phyloP scores from a whole-genome alignment of 2,329 filamentous ascomycete genomes.

The Karstenula rhodostoma region DNA sequence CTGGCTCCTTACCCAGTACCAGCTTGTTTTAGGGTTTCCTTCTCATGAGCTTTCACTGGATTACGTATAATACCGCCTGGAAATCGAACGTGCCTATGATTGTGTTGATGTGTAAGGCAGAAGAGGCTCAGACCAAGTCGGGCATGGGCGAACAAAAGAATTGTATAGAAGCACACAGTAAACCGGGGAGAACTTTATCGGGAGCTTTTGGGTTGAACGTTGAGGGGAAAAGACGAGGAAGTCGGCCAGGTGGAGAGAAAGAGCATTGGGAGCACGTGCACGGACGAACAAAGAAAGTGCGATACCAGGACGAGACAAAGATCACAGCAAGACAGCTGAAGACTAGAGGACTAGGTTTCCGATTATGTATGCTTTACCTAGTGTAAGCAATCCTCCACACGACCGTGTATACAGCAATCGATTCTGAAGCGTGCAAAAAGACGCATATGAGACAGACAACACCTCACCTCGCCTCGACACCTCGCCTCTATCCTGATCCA shows the following conservation, averaged over 20 bases:
- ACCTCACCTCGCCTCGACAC: background rate
- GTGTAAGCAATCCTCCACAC: background rate
- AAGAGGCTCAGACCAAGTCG: too few relatives aligned
- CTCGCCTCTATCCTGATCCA: background rate
- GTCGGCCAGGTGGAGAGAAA: background rate
- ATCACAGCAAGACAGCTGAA: background rate
- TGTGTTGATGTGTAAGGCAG: too few relatives aligned
- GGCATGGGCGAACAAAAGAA: too few relatives aligned
- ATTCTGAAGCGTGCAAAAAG: constrained; percentile 1
- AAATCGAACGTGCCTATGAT: too few relatives aligned
- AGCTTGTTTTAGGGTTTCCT: background rate
- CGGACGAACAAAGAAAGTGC: background rate
- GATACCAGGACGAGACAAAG: background rate
- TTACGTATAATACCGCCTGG: background rate
- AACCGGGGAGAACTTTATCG: too few relatives aligned
- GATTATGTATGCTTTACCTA: constrained; percentile 5
- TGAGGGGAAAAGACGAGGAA: too few relatives aligned
- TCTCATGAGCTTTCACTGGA: background rate
- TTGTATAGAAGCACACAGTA: too few relatives aligned
- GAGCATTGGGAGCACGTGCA: background rate
- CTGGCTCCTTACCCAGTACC: too few relatives aligned
- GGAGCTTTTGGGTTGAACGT: too few relatives aligned
- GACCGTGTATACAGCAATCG: constrained; percentile 7
- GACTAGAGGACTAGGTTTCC: constrained; percentile 2
- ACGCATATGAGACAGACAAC: background rate